Conservation (phyloP, 192 early-diverging fungal species). For the Fimicolochytrium jonesii region DNA sequence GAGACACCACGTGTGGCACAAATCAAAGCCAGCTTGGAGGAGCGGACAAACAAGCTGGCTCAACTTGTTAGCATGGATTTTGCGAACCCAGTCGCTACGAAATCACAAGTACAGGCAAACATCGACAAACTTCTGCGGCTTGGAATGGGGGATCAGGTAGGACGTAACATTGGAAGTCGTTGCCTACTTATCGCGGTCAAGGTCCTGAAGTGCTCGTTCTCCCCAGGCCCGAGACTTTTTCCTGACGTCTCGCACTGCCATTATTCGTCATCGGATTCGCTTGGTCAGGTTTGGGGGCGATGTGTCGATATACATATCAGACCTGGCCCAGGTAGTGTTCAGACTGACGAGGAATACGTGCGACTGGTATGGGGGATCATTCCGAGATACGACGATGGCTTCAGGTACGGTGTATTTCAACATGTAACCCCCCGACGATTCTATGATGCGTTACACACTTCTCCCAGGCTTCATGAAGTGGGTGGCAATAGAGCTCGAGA, state of each 20-base stretch:
- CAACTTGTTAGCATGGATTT: conserved; percentile 64
- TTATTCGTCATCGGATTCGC: conserved; percentile 72
- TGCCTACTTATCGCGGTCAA: too few relatives aligned
- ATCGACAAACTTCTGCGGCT: conserved; percentile 78
- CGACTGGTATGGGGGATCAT: conserved; percentile 91
- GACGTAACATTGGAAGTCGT: too few relatives aligned
- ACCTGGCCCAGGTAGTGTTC: conserved; percentile 85
- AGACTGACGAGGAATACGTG: conserved; percentile 89
- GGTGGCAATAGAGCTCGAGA: conserved; percentile 80
- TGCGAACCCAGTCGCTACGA: conserved; percentile 74
- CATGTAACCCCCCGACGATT: background rate
- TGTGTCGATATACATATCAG: conserved; percentile 64
- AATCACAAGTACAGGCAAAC: conserved; percentile 72
- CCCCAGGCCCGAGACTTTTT: conserved; percentile 88
- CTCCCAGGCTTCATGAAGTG: conserved; percentile 81
- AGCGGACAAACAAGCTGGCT: conserved; percentile 44
- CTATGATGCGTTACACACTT: background rate
- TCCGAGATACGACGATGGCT: conserved; percentile 83
- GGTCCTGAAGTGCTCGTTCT: too few relatives aligned
- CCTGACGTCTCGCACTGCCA: conserved; percentile 66
- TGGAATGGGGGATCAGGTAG: conserved; percentile 65
- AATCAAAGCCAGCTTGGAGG: conserved; percentile 32
- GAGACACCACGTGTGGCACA: conserved; percentile 35
- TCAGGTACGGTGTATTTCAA: conserved; percentile 54
- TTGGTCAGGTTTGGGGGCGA: conserved; percentile 89